Base-by-base conservation (phyloP, 305 asterid species). In the Fraxinus sp. region DNA sequence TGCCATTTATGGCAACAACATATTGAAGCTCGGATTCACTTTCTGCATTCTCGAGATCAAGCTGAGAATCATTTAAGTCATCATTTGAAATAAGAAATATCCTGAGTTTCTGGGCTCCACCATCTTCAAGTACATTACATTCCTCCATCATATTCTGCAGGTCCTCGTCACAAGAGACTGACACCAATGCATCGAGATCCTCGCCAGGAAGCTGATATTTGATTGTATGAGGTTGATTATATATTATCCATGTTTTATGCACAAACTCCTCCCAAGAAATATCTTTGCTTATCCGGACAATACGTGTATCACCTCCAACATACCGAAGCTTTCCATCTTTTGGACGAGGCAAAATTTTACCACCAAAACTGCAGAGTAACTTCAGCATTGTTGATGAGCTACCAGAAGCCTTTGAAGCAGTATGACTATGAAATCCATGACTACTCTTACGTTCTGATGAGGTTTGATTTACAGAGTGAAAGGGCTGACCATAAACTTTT, bases 121-220 rank as follows among this genome's bases (percentile, higher is more conserved):
- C 90, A 83, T 85, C 91, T 77, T 85, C 90, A 72, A 92, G 90
- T 81, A 82, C 88, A 79, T 83, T 89, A 83, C 93, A 90, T 87
- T 95, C 98, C 81, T 95, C 98, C 85, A 93, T 90, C 98, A 95
- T 93, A 86, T 95, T 95, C 82, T 88, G 95, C 46, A 95, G 81
- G 84, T 95, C 98, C 88, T 93, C 98, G 24, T 93, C 94, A 86
- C 92, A 89, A 49, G 98, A 92, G 72, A 95, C 97, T 24, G 98
- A 91, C 37, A 95, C 98, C 89, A 95, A 86, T 18, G 98, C 91
- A 85, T 93, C 98, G 80, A 95, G 96, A 86, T 93, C 98, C 93
- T 95, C 98, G n/a, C 93, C 98, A 39, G 98, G 98, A 89, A 95
- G 98, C 93, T 95, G 98, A 84, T 95, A 95, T 83, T 90, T 95